Base-by-base conservation (phyloP, 1,284 basidiomycete species). In the Ustilago hordei region DNA sequence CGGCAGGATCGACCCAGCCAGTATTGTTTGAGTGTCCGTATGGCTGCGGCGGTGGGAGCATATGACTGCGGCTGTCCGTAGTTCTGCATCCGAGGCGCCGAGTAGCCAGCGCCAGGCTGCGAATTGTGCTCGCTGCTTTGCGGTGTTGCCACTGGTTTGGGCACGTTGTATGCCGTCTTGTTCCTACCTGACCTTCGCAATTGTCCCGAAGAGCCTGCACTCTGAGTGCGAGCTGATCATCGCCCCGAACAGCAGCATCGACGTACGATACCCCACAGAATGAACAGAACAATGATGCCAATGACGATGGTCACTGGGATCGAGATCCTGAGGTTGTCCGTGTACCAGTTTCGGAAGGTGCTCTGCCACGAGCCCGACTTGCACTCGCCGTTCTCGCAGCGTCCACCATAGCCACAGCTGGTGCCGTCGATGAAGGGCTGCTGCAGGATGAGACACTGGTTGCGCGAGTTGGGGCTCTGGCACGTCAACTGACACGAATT, bases 361-460 rank as follows among this genome's bases (percentile, higher is more conserved):
- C 90, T 89, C 61, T 92, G 87, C 78, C 91, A 88, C 57, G 89
- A 89, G 28, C 91, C 93, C 17, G 90, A 76, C 79, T 91, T 86
- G 85, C 93, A 95, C 35, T 87, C 89, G 31, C 92, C 91, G 66
- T 88, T 88, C 48, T 88, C 80, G 71, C 86, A 86, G 8, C 68
- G 61, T 19, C 86, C 86, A 82, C 94, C 95, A 70, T 75, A 86
- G 89, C 93, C 93, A 85, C 94, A 96, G 12, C 92, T 90, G 28
- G 93, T 95, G 12, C 94, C 94, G 83, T 95, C 93, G 55, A 94
- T 89, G 61, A 95, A 90, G 43, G 90, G 87, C 2, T 93, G 90
- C 70, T 92, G 91, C 43, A 95, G 88, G 50, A 92, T 87, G n/a
- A 94, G 87, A 86, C 94, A 96, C 78, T 89, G 68, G 28, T 79